Evolutionary conservation across 2,329 filamentous ascomycete species (phyloP).

Genomic region (Clarireedia homoeocarpa): DNA sequence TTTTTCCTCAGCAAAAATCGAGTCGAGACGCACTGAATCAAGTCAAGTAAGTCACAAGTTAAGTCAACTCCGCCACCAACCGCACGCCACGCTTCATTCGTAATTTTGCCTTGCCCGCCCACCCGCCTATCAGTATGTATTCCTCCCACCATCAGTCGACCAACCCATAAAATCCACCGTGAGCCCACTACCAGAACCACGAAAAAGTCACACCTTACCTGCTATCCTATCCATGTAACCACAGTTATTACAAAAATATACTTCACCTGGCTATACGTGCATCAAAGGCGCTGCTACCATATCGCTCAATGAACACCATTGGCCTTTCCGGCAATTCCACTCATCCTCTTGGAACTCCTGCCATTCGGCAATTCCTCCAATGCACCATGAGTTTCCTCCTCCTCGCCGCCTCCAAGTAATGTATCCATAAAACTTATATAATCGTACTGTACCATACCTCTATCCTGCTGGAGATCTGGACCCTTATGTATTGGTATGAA

Average conservation of each 20-base stretch:
- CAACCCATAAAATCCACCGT: too few relatives aligned
- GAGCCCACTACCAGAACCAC: too few relatives aligned
- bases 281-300: background rate
- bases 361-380: constrained; percentile 24
- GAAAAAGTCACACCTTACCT: too few relatives aligned
- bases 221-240: background rate
- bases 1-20: background rate
- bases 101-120: background rate
- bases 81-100: too few relatives aligned
- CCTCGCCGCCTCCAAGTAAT: constrained; percentile 44
- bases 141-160: too few relatives aligned
- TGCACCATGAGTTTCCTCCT: constrained; percentile 19
- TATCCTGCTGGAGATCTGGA: constrained; percentile 77
- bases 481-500: constrained; percentile 81
- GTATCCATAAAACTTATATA: constrained; percentile 97
- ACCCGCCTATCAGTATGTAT: too few relatives aligned
- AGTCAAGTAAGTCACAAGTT: too few relatives aligned
- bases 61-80: too few relatives aligned
- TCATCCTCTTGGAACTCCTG: constrained; percentile 15
- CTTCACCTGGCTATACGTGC: background rate
- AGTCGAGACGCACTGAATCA: too few relatives aligned
- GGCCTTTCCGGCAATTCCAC: constrained; percentile 4
- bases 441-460: constrained; percentile 81
- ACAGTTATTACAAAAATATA: constrained; percentile 4
- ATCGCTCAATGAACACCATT: constrained; percentile 2